Evolutionary conservation across 305 asterid genomes (phyloP).

Genomic region (Solanum aculeatissimum): DNA sequence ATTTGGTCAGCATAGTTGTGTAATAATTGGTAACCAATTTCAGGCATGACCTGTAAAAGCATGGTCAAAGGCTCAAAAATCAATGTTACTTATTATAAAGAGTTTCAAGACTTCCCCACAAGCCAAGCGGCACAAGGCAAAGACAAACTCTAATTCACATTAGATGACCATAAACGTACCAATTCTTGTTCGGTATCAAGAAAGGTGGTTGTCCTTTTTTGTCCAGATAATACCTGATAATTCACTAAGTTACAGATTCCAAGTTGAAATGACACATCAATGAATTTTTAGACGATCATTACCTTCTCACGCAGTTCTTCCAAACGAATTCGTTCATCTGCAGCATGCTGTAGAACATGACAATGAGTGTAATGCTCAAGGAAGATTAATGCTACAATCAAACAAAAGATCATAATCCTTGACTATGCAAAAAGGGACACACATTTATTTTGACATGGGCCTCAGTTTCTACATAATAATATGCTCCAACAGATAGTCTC

Average conservation of each 20-base stretch:
- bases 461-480: neutral
- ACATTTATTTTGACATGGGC: neutral
- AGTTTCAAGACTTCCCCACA: neutral
- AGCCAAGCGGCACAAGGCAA: slow-evolving; percentile 1
- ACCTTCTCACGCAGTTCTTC: slow-evolving; percentile 91
- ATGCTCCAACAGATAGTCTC: neutral
- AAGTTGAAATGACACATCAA: slow-evolving; percentile 1
- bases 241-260: neutral
- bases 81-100: neutral
- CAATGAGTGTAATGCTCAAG: neutral
- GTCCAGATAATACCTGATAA: slow-evolving; percentile 74
- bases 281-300: slow-evolving; percentile 4
- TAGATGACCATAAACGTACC: slow-evolving; percentile 34
- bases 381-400: neutral
- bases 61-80: slow-evolving; percentile 2
- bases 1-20: slow-evolving; percentile 68
- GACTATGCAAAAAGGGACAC: neutral
- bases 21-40: slow-evolving; percentile 75
- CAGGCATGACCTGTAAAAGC: slow-evolving; percentile 61
- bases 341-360: slow-evolving; percentile 75
- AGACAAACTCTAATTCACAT: slow-evolving; percentile 1
- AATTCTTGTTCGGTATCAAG: slow-evolving; percentile 71
- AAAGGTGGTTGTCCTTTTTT: slow-evolving; percentile 52
- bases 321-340: slow-evolving; percentile 92
- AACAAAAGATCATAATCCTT: neutral